These are phyloP conservation scores for Aspergillus bertholletiae DNA, from an alignment of 495 filamentous ascomycete genomes.

Conservation along the genomic window DNA sequence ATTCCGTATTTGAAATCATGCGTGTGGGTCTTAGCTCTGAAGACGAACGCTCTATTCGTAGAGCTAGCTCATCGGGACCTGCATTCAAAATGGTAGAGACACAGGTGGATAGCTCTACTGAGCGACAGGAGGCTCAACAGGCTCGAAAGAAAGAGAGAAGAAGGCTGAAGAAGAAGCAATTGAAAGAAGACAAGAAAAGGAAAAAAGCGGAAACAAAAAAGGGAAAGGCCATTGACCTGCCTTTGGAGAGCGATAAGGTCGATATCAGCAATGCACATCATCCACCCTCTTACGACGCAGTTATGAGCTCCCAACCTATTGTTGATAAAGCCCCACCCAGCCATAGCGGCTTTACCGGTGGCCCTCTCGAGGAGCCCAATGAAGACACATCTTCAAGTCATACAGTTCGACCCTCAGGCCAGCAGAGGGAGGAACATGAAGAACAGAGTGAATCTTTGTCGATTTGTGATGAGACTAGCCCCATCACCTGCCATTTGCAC, in stretches of 20 bases:
- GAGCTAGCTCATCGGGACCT: not conserved
- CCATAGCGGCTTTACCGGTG: not conserved
- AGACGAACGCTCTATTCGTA: not conserved
- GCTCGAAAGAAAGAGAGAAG: slow-evolving; percentile 13
- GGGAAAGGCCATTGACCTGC: not conserved
- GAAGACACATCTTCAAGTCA: not conserved
- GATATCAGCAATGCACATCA: not conserved
- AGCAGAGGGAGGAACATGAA: not conserved
- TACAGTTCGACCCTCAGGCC: not conserved
- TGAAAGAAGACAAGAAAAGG: slow-evolving; percentile 15
- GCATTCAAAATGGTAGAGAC: not conserved
- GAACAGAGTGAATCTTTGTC: not conserved
- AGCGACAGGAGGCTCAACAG: not conserved
- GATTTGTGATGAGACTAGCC: not conserved
- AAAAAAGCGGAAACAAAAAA: slow-evolving; percentile 8
- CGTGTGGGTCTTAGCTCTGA: not conserved
- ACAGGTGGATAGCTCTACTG: not conserved
- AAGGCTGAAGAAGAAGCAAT: slow-evolving; percentile 9
- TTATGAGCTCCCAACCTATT: not conserved
- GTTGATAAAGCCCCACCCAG: not conserved
- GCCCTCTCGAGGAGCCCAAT: not conserved
- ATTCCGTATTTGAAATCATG: slow-evolving; percentile 10
- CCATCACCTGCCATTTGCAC: slow-evolving; percentile 6
- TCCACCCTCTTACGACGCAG: not conserved
- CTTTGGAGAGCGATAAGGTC: not conserved